Evolutionary conservation across 768 basidiomycete species (phyloP), one percentile per base, ranked within the genome.

Genomic region (Podaxis sp.): DNA sequence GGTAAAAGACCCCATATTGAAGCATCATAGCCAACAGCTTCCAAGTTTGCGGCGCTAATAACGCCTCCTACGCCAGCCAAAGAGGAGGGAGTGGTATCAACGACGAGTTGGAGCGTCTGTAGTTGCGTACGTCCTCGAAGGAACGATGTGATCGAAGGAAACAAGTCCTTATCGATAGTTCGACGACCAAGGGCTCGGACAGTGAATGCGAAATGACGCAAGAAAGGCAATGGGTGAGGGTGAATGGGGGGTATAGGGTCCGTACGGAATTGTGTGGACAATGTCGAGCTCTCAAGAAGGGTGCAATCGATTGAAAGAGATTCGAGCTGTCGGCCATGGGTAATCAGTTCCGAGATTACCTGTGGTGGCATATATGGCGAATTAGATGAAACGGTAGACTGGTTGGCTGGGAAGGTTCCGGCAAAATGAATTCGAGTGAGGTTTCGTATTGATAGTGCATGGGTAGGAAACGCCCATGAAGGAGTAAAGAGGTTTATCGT

Each of bases 1-100:
- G 88, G 88, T 9, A 92, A 75, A 7, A 90, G 84, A 9, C 89
- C 88, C 89, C 88, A 90, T 6, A 85, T 78, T 0, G 85, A 82
- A 0, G 89, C 86, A 65, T 89, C 86, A 66, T 87, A 90, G 28
- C 89, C 89, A 9, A 87, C 78, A 6, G 80, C 76, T 64, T 76
- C 77, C 66, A 84, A 82, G 22, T 78, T 73, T 4, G 64, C 65
- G 87, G 75, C 8, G 87, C 85, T 7, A 87, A 87, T 87, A 86
- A 90, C 12, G 83, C 78, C 2, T 82, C 82, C 1, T 87, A 85
- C 63, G 88, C 85, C 66, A 86, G 88, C 46, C 87, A 88, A 8
- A 86, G 78, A 11, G 78, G 76, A 64, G 74, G 77, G 65, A 81
- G 82, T 44, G 74, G 72, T 80, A 54, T 83, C 81, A 22, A 79